phyloP scores from a whole-genome alignment of 2,329 filamentous ascomycete species.

The Colletotrichum eleusines region DNA sequence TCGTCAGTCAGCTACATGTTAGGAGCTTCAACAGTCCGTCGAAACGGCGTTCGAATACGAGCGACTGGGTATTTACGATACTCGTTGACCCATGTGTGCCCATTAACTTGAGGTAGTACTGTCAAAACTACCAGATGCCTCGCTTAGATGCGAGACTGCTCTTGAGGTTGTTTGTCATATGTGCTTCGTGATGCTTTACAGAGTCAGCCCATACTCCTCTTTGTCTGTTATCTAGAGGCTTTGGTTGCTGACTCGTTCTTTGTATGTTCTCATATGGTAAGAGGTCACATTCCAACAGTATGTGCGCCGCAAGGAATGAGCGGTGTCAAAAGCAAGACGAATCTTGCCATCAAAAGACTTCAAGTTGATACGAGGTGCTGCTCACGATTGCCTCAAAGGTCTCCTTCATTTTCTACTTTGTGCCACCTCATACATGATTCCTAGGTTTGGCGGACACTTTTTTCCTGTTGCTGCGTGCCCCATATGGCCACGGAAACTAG shows the following conservation, averaged over 20 bases:
- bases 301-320: neutral
- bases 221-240: neutral
- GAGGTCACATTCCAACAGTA: neutral
- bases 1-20: slow-evolving; percentile 44
- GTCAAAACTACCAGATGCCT: slow-evolving; percentile 73
- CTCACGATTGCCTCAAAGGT: neutral
- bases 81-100: slow-evolving; percentile 16
- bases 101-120: slow-evolving; percentile 65
- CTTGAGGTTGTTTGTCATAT: slow-evolving; percentile 59
- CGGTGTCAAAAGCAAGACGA: no score
- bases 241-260: neutral
- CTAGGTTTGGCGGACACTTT: no score
- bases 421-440: neutral
- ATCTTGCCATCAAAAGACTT: neutral
- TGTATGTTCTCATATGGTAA: neutral
- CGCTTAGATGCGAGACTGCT: slow-evolving; percentile 76
- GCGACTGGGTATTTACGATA: slow-evolving; percentile 68
- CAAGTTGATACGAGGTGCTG: neutral
- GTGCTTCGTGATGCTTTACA: neutral
- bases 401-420: neutral
- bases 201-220: neutral
- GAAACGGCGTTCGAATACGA: slow-evolving; percentile 75
- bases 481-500: neutral
- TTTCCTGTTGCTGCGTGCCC: neutral
- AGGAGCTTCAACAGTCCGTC: slow-evolving; percentile 75